These are phyloP conservation scores for Penicillium paxilli DNA, from an alignment of 495 filamentous ascomycete genomes.

Conservation along the genomic window DNA sequence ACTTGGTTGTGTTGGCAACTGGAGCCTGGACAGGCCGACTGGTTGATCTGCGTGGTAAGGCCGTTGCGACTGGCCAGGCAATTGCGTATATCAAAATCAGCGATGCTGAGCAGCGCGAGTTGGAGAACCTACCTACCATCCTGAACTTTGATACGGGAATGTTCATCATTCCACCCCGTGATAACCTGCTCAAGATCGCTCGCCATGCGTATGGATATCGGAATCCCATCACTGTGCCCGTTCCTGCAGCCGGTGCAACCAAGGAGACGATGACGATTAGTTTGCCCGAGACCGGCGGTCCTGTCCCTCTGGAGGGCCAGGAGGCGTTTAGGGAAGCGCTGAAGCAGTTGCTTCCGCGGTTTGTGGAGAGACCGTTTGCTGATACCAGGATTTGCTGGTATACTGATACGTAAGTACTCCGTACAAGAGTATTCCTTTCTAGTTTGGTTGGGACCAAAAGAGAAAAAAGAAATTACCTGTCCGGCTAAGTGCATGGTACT, in stretches of 20 bases:
- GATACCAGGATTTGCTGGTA: slow-evolving; percentile 87
- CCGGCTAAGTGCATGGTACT: neutral
- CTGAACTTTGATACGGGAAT: slow-evolving; percentile 78
- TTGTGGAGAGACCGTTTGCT: slow-evolving; percentile 64
- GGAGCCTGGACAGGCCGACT: slow-evolving; percentile 82
- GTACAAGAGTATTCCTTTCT: neutral
- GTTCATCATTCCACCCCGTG: slow-evolving; percentile 77
- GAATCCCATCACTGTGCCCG: slow-evolving; percentile 58
- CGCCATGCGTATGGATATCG: slow-evolving; percentile 80
- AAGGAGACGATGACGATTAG: slow-evolving; percentile 39
- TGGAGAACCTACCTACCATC: slow-evolving; percentile 69
- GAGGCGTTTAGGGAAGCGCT: slow-evolving; percentile 61
- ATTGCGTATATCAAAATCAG: slow-evolving; percentile 74
- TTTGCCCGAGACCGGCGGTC: slow-evolving; percentile 37
- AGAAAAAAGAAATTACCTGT: neutral
- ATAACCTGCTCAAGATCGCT: slow-evolving; percentile 76
- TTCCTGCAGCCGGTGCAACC: slow-evolving; percentile 32
- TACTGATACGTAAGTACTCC: slow-evolving; percentile 63
- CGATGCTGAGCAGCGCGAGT: slow-evolving; percentile 60
- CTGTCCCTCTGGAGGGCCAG: slow-evolving; percentile 61
- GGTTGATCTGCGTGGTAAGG: slow-evolving; percentile 75
- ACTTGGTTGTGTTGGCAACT: slow-evolving; percentile 75
- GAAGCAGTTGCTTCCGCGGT: slow-evolving; percentile 58
- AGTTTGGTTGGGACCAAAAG: no score
- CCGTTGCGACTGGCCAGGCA: slow-evolving; percentile 76